Evolutionary conservation across 2,329 filamentous ascomycete species (phyloP).

Genomic region (Rutstroemia sp.): DNA sequence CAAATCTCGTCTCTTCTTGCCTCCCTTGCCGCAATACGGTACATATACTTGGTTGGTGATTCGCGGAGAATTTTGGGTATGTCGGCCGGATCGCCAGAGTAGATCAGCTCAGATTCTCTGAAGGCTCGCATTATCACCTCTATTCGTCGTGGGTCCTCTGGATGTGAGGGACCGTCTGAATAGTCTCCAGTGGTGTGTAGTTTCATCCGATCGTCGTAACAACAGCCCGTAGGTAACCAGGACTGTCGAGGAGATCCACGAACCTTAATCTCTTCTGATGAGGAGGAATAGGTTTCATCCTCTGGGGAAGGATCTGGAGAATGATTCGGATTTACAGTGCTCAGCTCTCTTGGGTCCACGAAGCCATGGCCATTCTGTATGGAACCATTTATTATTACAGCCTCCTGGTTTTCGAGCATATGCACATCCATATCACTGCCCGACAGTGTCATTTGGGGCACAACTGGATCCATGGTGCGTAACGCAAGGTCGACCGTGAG

Average conservation of each 20-base stretch:
- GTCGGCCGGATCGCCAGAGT: constrained; percentile 48
- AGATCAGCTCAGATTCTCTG: constrained; percentile 73
- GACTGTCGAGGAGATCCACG: constrained; percentile 10
- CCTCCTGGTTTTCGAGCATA: constrained; percentile 13
- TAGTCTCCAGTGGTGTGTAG: constrained; percentile 84
- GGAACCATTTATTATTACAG: not conserved
- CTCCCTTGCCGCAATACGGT: constrained; percentile 69
- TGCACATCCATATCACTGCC: constrained; percentile 17
- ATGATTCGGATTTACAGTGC: constrained; percentile 11
- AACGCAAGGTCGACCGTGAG: not conserved
- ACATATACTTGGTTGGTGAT: constrained; percentile 56
- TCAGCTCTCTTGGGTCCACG: constrained; percentile 20
- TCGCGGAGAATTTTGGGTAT: constrained; percentile 44
- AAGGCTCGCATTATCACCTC: constrained; percentile 89
- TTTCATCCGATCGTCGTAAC: constrained; percentile 93
- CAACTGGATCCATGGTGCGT: constrained; percentile 7
- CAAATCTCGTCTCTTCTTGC: constrained; percentile 76
- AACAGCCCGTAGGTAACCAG: constrained; percentile 61
- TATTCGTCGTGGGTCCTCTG: constrained; percentile 88
- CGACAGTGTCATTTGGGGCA: constrained; percentile 8
- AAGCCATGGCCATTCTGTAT: constrained; percentile 17
- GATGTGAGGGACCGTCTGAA: constrained; percentile 70
- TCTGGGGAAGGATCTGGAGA: constrained; percentile 10
- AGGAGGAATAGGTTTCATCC: constrained; percentile 13
- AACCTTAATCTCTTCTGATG: constrained; percentile 9